Evolutionary conservation across 768 basidiomycete genomes (phyloP).

Genomic region (Leccinum boreale): DNA sequence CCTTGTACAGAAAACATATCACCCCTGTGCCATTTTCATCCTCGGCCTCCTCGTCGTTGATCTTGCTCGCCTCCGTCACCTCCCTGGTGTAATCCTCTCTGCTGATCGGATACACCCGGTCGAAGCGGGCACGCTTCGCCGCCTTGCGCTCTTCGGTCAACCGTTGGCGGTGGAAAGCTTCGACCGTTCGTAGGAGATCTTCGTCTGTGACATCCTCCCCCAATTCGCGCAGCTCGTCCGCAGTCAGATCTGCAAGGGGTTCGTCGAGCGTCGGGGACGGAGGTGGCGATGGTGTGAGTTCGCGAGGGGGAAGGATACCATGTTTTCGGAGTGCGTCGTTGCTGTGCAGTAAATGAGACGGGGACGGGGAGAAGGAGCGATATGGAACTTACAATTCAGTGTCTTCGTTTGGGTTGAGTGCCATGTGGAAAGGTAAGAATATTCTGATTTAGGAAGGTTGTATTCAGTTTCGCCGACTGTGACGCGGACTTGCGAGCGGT

Average conservation of each 20-base stretch:
- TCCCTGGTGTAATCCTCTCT: slow-evolving; percentile 93
- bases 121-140: slow-evolving; percentile 68
- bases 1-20: slow-evolving; percentile 93
- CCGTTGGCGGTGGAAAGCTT: slow-evolving; percentile 60
- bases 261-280: slow-evolving; percentile 71
- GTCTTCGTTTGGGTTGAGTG: slow-evolving; percentile 84
- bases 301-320: slow-evolving; percentile 81
- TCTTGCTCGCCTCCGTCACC: slow-evolving; percentile 87
- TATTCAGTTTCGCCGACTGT: slow-evolving; percentile 17
- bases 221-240: slow-evolving; percentile 62
- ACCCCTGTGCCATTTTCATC: slow-evolving; percentile 83
- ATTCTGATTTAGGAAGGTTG: slow-evolving; percentile 29
- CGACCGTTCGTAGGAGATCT: slow-evolving; percentile 71
- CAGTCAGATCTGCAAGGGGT: slow-evolving; percentile 59
- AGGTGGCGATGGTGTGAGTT: slow-evolving; percentile 77
- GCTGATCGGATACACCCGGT: slow-evolving; percentile 82
- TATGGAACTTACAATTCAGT: slow-evolving; percentile 81
- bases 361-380: not conserved
- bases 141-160: slow-evolving; percentile 59
- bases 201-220: slow-evolving; percentile 74
- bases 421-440: slow-evolving; percentile 35
- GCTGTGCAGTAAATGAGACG: slow-evolving; percentile 39
- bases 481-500: slow-evolving; percentile 26
- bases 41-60: slow-evolving; percentile 61
- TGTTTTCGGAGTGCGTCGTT: slow-evolving; percentile 92